Base-by-base conservation (phyloP, 768 basidiomycete genomes). In the Tylopilus cervinicoccineus region DNA sequence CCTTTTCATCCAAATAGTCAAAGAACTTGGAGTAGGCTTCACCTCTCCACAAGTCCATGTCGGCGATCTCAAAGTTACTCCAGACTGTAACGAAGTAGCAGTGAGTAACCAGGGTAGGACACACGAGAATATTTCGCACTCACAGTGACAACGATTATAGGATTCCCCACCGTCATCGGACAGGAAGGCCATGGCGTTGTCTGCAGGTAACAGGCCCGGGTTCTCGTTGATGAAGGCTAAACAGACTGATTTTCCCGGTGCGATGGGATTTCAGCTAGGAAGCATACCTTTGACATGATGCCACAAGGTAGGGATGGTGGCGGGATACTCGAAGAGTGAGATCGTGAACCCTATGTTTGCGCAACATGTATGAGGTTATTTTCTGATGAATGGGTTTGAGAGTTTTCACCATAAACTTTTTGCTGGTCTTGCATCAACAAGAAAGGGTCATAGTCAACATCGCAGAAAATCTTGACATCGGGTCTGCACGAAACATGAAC, bases 21-120 rank as follows among this genome's bases (percentile, higher is more conserved):
- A 95, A 95, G 71, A 86, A 94, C 40, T 80, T 77, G 56, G 79
- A 77, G 68, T 96, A 97, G 0, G 89, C 86, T 55, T 90, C 83
- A 1, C 78, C 74, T 48, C 92, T 73, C 89, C 91, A 95, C 63
- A 95, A 89, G 55, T 90, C 83, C 74, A 96, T 81, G 59, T 85
- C 81, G 4, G 81, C 92, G 50, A 97, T 95, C 68, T 88, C 89
- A 53, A 93, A 93, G 53, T 83, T 81, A 48, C 73, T 76, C 80
- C 80, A 81, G 67, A 81, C 79, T 81, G 52, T 70, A 71, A 61
- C 67, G 66, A 68, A 58, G 66, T 20, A 9, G 43, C 11, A 12
- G 23, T 38, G 43, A 50, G 37, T 26, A 9, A 44, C 31, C 17
- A 32, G 14, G 29, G 31, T 16, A 19, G n/a, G 14, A 12, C 22